Conservation (phyloP, 2,329 filamentous ascomycete species). For the Zymoseptoria ardabiliae region DNA sequence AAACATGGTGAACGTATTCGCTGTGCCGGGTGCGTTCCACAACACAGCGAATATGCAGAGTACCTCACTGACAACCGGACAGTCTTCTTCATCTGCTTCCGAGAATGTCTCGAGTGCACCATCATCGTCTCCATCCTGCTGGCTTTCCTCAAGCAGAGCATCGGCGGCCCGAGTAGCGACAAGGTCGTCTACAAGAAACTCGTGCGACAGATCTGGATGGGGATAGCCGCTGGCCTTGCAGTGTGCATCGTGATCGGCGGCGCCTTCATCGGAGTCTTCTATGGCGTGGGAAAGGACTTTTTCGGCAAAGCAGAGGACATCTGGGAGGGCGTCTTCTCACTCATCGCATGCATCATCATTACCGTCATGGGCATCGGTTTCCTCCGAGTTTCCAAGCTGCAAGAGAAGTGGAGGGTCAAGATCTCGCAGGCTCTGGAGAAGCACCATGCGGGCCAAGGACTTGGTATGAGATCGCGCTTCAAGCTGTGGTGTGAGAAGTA, state of each 20-base stretch:
- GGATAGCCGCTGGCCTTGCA: conserved; percentile 54
- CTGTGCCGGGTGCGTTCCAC: conserved; percentile 51
- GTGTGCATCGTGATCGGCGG: conserved; percentile 59
- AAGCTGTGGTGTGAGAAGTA: conserved; percentile 68
- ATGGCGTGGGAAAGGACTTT: conserved; percentile 57
- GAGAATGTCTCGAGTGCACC: conserved; percentile 73
- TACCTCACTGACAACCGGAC: conserved; percentile 1
- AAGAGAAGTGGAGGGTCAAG: conserved; percentile 82
- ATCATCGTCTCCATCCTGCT: conserved; percentile 85
- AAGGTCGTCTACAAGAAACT: conserved; percentile 51
- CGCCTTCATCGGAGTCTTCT: conserved; percentile 66
- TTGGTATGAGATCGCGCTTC: conserved; percentile 39
- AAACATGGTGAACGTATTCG: conserved; percentile 64
- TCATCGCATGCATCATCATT: conserved; percentile 73
- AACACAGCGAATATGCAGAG: neutral
- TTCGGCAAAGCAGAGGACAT: conserved; percentile 65
- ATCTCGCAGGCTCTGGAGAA: conserved; percentile 62
- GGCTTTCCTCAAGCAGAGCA: conserved; percentile 74
- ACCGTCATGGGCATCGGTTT: conserved; percentile 73
- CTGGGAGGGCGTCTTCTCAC: conserved; percentile 72
- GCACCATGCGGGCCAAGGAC: conserved; percentile 35
- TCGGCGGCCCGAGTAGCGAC: conserved; percentile 56
- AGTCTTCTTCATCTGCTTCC: conserved; percentile 86
- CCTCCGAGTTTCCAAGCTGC: conserved; percentile 72
- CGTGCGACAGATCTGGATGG: conserved; percentile 56